Evolutionary conservation across 768 basidiomycete genomes (phyloP).

Genomic region (Artomyces pyxidatus): DNA sequence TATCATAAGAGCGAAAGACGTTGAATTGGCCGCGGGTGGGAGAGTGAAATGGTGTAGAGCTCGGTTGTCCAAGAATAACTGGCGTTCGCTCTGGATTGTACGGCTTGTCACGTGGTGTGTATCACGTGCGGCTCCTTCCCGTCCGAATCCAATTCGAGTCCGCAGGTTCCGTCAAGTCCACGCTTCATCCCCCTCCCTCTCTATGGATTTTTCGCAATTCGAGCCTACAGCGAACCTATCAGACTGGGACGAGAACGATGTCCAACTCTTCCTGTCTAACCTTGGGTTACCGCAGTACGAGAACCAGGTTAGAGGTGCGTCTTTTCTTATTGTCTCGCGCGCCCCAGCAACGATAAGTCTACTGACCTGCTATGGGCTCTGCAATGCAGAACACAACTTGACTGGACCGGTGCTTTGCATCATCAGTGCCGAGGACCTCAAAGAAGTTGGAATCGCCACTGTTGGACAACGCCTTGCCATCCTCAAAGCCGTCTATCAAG

Average conservation of each 20-base stretch:
- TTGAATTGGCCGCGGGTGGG: too few species aligned
- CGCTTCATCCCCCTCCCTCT: conserved; percentile 4
- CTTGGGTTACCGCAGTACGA: conserved; percentile 87
- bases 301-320: conserved; percentile 64
- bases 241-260: conserved; percentile 73
- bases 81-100: too few species aligned
- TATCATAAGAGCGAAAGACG: too few species aligned
- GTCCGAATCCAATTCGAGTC: too few species aligned
- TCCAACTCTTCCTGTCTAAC: conserved; percentile 67
- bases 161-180: too few species aligned
- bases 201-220: conserved; percentile 24
- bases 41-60: too few species aligned
- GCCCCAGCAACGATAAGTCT: conserved; percentile 4
- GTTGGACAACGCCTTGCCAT: conserved; percentile 90
- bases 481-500: conserved; percentile 84
- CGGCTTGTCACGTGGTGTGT: too few species aligned
- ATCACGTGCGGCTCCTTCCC: too few species aligned
- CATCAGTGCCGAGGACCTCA: conserved; percentile 77
- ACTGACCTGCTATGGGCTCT: background rate
- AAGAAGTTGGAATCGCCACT: conserved; percentile 79
- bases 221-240: conserved; percentile 26
- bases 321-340: conserved; percentile 19
- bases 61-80: too few species aligned
- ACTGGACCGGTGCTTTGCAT: conserved; percentile 84
- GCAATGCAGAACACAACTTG: conserved; percentile 72